Evolutionary conservation across 108 stramenopile species (phyloP).

Genomic region (Skeletonema grethae): DNA sequence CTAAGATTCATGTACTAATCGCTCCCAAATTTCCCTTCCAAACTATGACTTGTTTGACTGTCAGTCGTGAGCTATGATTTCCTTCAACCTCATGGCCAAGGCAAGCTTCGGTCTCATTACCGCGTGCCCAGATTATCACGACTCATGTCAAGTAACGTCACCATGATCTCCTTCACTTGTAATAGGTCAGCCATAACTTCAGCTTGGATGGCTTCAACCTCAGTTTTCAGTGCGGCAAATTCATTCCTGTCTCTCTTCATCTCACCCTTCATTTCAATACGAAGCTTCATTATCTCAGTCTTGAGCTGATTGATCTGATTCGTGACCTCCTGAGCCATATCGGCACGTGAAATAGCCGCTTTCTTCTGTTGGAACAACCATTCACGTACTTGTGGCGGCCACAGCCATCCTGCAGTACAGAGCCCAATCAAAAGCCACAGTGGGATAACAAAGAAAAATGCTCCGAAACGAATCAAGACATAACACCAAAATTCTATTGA

Average conservation of each 20-base stretch:
- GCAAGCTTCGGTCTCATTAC: too few relatives aligned
- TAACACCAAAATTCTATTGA: constrained; percentile 56
- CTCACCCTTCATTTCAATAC: constrained; percentile 65
- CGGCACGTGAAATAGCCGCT: constrained; percentile 64
- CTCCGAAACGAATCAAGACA: constrained; percentile 32
- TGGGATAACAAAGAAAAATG: constrained; percentile 48
- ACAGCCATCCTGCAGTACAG: constrained; percentile 48
- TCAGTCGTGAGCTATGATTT: too few relatives aligned
- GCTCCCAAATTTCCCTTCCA: too few relatives aligned
- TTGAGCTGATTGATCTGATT: constrained; percentile 70
- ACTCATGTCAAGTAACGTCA: constrained; percentile 60
- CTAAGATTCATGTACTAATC: too few relatives aligned
- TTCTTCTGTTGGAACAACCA: constrained; percentile 43
- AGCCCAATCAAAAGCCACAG: constrained; percentile 52
- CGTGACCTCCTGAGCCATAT: constrained; percentile 68
- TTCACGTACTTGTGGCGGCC: constrained; percentile 61
- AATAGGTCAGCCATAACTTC: constrained; percentile 78
- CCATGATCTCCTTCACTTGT: constrained; percentile 78
- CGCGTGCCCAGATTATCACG: constrained; percentile 18
- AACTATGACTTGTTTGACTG: too few relatives aligned
- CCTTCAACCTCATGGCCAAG: too few relatives aligned
- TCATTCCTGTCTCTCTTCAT: constrained; percentile 78
- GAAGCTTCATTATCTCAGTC: constrained; percentile 58
- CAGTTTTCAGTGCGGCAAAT: constrained; percentile 60
- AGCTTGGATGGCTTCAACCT: constrained; percentile 71